phyloP scores from a whole-genome alignment of 352 stramenopile genomes.

The Pythium volutum region DNA sequence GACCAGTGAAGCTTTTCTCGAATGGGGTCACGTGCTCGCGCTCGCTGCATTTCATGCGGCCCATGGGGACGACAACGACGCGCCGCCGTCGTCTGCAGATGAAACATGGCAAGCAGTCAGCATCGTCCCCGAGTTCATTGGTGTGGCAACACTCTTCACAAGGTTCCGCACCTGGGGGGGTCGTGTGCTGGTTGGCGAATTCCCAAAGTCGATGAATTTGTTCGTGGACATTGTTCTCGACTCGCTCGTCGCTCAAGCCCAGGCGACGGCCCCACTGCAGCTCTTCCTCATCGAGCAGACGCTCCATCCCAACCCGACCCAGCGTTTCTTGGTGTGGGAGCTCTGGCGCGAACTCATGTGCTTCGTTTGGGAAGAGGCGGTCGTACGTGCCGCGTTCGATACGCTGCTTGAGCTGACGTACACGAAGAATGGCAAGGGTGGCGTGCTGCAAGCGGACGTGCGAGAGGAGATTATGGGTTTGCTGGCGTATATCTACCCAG shows the following conservation, averaged over 20 bases:
- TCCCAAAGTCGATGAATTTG: conserved; percentile 15
- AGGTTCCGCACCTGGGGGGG: conserved; percentile 37
- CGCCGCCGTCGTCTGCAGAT: neutral
- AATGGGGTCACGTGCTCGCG: conserved; percentile 9
- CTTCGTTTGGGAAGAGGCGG: conserved; percentile 41
- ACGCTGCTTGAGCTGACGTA: conserved; percentile 38
- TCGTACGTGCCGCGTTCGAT: conserved; percentile 27
- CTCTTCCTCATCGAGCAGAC: conserved; percentile 52
- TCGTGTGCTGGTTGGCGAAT: conserved; percentile 11
- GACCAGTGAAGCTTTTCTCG: neutral
- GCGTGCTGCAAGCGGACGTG: conserved; percentile 28
- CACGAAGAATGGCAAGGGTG: conserved; percentile 19
- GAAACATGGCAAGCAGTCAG: neutral
- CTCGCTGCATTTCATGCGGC: conserved; percentile 7
- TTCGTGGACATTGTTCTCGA: conserved; percentile 46
- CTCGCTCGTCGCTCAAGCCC: conserved; percentile 24
- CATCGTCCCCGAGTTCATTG: neutral
- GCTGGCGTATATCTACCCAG: conserved; percentile 43
- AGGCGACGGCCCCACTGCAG: conserved; percentile 35
- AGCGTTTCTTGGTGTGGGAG: conserved; percentile 45
- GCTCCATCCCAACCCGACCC: conserved; percentile 38
- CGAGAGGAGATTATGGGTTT: conserved; percentile 39
- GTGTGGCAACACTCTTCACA: conserved; percentile 32
- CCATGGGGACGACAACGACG: conserved; percentile 1
- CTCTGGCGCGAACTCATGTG: conserved; percentile 61